Base-by-base conservation (phyloP, 140 eudicot genomes). In the Ambrosia hybrid region DNA sequence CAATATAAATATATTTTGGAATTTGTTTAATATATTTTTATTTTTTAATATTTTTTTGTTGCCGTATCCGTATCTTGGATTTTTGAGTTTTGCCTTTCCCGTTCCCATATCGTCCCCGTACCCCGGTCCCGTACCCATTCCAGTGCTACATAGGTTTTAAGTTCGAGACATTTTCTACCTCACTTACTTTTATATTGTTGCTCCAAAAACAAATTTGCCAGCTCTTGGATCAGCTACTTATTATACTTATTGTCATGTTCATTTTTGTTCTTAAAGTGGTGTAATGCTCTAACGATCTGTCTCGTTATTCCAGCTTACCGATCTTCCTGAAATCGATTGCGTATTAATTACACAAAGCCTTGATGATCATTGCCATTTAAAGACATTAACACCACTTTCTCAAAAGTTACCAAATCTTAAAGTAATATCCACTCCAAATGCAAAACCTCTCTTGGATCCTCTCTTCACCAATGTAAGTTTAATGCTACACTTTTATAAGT, bases 341-440 rank as follows among this genome's bases (percentile, higher is more conserved):
- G 57, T 92, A 57, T 76, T 92, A 68, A 92, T 92, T 52, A 87
- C 98, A 70, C 98, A 92, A 87, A 92, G 98, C 83, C 89, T 92
- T 56, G 98, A 92, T 51, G 98, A 92, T 75, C 98, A 92, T 78
- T 92, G 98, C 55, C 95, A 92, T 73, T 76, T 89, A 83, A 92
- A 83, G 80, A 92, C 98, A 67, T 77, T 92, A 43, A 84, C 65
- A 67, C 92, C 98, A 38, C 96, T 92, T 36, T 85, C 98, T 16
- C 81, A 78, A 14, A 92, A 78, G 79, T 77, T 70, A 46, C 95
- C 96, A 37, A 85, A 89, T 85, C 85, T 92, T 66, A 80, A 76
- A 82, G 96, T 89, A 43, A 81, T 92, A 34, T 79, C 98, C 17
- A 89, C 98, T 73, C 96, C 95, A 5, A 92, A 89, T 76, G 98